Evolutionary conservation across 164 flowering plant species (phyloP).

Genomic region (Magnolia changhungtana): DNA sequence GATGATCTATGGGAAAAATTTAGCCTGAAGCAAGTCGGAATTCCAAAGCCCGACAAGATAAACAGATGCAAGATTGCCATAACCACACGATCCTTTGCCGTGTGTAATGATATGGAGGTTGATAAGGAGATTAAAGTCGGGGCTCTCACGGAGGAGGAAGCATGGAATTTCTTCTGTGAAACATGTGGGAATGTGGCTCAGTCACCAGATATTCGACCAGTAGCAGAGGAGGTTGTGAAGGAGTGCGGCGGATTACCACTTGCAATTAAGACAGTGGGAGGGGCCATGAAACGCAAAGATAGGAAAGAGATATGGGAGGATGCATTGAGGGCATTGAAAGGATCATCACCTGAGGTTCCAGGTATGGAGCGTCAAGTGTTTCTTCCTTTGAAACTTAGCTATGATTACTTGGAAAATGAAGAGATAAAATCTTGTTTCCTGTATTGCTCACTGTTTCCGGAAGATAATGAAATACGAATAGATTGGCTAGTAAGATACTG

Average conservation of each 20-base stretch:
- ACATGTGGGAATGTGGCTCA: background rate
- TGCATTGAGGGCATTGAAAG: conserved; percentile 5
- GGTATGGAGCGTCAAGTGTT: conserved; percentile 10
- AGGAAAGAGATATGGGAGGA: conserved; percentile 1
- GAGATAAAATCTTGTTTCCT: conserved; percentile 7
- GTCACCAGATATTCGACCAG: background rate
- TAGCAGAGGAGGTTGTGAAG: background rate
- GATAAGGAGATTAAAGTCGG: background rate
- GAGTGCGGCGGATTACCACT: conserved; percentile 7
- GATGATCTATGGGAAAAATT: too few species aligned
- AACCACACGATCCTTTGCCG: background rate
- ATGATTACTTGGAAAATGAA: background rate
- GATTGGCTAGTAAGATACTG: background rate
- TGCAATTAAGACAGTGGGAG: conserved; percentile 5
- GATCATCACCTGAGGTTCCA: background rate
- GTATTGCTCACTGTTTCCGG: conserved; percentile 9
- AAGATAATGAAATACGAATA: conserved; percentile 1
- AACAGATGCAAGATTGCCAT: background rate
- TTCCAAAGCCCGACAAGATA: background rate
- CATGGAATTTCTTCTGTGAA: background rate
- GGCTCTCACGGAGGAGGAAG: background rate
- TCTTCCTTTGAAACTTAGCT: conserved; percentile 6
- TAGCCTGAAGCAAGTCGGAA: too few species aligned
- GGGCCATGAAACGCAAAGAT: background rate
- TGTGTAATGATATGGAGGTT: background rate